Evolutionary conservation across 2,329 filamentous ascomycete species (phyloP).

Genomic region (Laburnicola sp.): DNA sequence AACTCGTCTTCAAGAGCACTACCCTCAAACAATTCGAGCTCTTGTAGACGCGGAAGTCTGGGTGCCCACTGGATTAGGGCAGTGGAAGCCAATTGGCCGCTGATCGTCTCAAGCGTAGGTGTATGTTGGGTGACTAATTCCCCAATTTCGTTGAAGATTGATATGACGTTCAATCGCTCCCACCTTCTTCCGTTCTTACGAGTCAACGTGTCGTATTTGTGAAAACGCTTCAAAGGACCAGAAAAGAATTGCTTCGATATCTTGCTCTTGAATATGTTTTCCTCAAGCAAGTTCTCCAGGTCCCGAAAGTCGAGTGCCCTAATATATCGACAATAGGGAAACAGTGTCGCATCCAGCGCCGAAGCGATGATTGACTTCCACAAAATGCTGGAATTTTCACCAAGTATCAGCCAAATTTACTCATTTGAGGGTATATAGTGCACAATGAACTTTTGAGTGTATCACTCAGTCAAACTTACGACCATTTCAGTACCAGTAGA

Average conservation of each 20-base stretch:
- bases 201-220: conserved; percentile 32
- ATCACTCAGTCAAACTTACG: conserved; percentile 24
- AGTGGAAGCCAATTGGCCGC: conserved; percentile 56
- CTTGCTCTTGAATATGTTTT: conserved; percentile 61
- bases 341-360: conserved; percentile 63
- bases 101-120: conserved; percentile 62
- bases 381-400: conserved; percentile 46
- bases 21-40: conserved; percentile 64
- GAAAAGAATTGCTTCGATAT: conserved; percentile 59
- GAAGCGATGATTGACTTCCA: conserved; percentile 72
- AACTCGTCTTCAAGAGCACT: conserved; percentile 60
- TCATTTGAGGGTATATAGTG: too few relatives aligned
- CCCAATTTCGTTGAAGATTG: conserved; percentile 54
- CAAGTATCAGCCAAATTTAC: neutral
- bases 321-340: conserved; percentile 71
- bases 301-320: conserved; percentile 65
- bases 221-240: conserved; percentile 51
- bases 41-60: conserved; percentile 60
- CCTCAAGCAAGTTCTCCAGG: conserved; percentile 61
- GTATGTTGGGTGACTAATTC: conserved; percentile 55
- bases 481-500: conserved; percentile 59
- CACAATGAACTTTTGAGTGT: too few relatives aligned
- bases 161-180: conserved; percentile 45
- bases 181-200: conserved; percentile 32
- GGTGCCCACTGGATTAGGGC: conserved; percentile 63